Evolutionary conservation across 116 monocot genomes (phyloP).

Genomic region (Posidonia oceanica): DNA sequence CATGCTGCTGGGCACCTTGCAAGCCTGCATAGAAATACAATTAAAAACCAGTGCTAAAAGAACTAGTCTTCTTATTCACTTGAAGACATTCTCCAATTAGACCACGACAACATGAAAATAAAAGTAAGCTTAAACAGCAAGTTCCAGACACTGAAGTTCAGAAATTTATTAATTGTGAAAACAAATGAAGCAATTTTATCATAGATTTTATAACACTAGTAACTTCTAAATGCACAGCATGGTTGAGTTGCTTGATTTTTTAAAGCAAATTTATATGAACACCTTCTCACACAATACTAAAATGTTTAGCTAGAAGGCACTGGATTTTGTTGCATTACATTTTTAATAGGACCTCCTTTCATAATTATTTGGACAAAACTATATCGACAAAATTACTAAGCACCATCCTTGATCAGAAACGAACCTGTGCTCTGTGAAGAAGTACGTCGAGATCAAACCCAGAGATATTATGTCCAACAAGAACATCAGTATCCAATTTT

Average conservation of each 20-base stretch:
- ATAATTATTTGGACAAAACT: not conserved
- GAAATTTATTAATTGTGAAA: no score
- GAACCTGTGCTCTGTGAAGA: constrained; percentile 92
- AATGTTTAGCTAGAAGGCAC: no score
- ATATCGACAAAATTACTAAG: not conserved
- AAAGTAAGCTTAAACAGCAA: not conserved
- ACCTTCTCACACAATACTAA: no score
- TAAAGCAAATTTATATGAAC: no score
- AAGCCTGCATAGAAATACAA: constrained; percentile 35
- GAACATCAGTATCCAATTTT: constrained; percentile 87
- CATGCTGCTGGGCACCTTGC: constrained; percentile 71
- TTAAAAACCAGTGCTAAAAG: not conserved
- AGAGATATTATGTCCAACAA: constrained; percentile 97
- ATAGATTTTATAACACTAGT: no score
- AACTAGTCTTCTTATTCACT: not conserved
- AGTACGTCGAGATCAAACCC: constrained; percentile 98
- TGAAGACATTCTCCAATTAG: not conserved
- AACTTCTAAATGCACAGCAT: no score
- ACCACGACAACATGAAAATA: not conserved
- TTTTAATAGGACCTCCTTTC: not conserved
- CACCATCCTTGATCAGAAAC: not conserved
- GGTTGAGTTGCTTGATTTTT: no score
- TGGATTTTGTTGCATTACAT: not conserved
- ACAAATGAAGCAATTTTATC: no score
- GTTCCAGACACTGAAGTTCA: no score